phyloP scores from a whole-genome alignment of 164 flowering plant genomes.

The Malania oleifera region DNA sequence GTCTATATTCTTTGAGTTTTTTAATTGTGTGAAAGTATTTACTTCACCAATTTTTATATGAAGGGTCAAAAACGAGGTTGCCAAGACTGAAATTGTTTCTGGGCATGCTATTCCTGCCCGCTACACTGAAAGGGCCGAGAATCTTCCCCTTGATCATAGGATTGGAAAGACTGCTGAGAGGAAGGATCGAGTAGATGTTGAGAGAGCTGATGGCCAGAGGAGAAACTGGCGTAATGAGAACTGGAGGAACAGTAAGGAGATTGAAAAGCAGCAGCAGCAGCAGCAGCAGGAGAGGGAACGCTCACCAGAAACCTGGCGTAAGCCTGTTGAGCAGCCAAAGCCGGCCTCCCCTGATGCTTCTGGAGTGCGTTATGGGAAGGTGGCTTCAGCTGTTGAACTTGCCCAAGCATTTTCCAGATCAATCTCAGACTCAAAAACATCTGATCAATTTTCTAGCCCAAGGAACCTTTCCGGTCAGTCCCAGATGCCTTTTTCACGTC shows the following conservation, averaged over 20 bases:
- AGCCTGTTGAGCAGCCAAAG: conserved; percentile 47
- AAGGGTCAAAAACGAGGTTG: conserved; percentile 38
- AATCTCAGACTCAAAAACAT: conserved; percentile 35
- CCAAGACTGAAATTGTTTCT: conserved; percentile 31
- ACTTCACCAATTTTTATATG: conserved; percentile 8
- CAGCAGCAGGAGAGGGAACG: conserved; percentile 47
- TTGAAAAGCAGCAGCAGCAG: conserved; percentile 38
- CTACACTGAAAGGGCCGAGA: conserved; percentile 37
- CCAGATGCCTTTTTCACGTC: conserved; percentile 72
- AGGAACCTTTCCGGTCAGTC: conserved; percentile 41
- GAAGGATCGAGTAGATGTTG: conserved; percentile 40
- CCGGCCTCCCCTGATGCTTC: conserved; percentile 26
- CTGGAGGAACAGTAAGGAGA: conserved; percentile 36
- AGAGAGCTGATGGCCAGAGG: conserved; percentile 46
- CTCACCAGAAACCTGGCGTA: conserved; percentile 90
- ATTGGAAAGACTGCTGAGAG: conserved; percentile 38
- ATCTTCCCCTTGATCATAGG: conserved; percentile 37
- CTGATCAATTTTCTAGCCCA: conserved; percentile 38
- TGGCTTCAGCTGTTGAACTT: conserved; percentile 76
- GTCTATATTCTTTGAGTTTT: neutral
- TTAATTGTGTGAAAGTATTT: neutral
- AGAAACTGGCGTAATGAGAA: conserved; percentile 59
- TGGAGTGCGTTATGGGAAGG: conserved; percentile 48
- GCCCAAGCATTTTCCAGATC: conserved; percentile 75
- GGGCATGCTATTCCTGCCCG: conserved; percentile 25